Evolutionary conservation across 805 yeast genomes (phyloP), one percentile per base, ranked within the genome.

Genomic region (Cyberlindnera japonica): DNA sequence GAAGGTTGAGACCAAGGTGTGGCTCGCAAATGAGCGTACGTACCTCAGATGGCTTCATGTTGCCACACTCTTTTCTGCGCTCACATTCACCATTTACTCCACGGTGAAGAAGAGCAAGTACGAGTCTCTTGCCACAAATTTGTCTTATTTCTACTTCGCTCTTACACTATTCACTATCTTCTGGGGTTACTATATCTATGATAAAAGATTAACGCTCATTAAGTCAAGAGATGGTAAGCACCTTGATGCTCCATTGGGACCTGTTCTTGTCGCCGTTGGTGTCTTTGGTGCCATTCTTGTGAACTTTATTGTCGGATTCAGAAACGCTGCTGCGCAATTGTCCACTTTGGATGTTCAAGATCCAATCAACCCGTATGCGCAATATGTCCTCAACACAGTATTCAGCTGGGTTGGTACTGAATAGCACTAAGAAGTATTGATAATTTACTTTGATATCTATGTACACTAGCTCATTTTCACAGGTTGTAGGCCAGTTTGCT

Each of bases 1-100:
- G 41, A 89, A 85, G 64, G 90, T 93, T 43, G 99, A 93, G 68
- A 95, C 98, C 22, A 93, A 93, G 59, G 99, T 93, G 12, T 93
- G 98, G 97, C 72, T 93, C 49, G 99, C 99, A 21, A 93, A 93
- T 59, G 99, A 93, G 68, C 83, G 99, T 63, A 93, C 99, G 4
- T 91, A 90, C 68, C 83, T 87, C 69, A 77, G 95, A 63, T 93
- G 99, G 99, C 71, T 93, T 50, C 89, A 83, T 47, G 91, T 91
- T 17, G 84, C 95, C 12, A 79, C 95, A 0, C 68, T 93, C 58
- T 72, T 93, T 51, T 80, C 95, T 16, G 81, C 90, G 0, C 67
- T 93, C 54, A 88, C 98, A 0, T 89, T 90, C 57, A 73, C 93
- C 13, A 75, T 93, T 40, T 86, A 86, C 67, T 76, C 81, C 29